Conservation (phyloP, 768 basidiomycete species). For the Symmetrospora coprosmae region DNA sequence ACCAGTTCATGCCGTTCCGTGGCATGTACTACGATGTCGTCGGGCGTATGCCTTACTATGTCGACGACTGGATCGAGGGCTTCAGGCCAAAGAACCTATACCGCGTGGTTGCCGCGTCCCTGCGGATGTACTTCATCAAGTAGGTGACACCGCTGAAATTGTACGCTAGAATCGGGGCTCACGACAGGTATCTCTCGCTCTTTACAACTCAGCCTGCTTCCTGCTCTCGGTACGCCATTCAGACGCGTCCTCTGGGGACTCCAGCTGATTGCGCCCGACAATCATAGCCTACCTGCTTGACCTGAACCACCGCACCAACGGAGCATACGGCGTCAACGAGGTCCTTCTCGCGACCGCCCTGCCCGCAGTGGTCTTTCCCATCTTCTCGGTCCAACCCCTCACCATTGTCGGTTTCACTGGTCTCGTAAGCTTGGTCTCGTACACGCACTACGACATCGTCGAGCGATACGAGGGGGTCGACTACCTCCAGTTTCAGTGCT, state of each 20-base stretch:
- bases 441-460: constrained; percentile 34
- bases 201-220: constrained; percentile 36
- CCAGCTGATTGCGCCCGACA: not conserved
- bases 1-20: constrained; percentile 23
- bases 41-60: constrained; percentile 62
- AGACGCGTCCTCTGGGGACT: constrained; percentile 43
- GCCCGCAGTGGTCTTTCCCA: constrained; percentile 72
- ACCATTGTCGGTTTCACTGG: constrained; percentile 85
- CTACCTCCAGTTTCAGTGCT: constrained; percentile 34
- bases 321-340: constrained; percentile 77
- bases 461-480: constrained; percentile 25
- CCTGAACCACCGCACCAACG: constrained; percentile 68
- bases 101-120: constrained; percentile 70
- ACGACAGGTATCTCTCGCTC: too few species aligned
- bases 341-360: constrained; percentile 71
- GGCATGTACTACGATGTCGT: constrained; percentile 61
- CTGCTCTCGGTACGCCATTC: not conserved
- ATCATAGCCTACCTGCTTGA: constrained; percentile 71
- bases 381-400: constrained; percentile 78
- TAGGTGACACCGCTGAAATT: constrained; percentile 41
- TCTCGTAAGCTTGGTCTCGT: constrained; percentile 46
- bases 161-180: not conserved
- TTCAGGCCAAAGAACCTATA: constrained; percentile 53
- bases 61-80: constrained; percentile 76
- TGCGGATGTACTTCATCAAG: constrained; percentile 75